Base-by-base conservation (phyloP, 2,329 filamentous ascomycete genomes). In the Fusarium oxysporum region DNA sequence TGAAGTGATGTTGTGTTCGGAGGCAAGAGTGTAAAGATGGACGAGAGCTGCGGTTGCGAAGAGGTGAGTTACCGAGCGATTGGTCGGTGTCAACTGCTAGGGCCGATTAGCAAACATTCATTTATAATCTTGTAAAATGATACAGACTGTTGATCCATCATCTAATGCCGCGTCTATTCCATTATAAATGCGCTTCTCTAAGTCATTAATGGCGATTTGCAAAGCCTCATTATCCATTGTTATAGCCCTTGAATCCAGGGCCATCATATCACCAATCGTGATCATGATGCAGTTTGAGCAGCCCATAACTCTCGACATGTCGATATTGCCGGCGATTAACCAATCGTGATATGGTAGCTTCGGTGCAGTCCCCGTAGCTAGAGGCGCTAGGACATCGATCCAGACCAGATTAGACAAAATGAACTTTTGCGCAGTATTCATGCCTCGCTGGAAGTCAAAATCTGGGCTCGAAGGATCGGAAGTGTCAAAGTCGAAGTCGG, bases 251-350 rank as follows among this genome's bases (percentile, higher is more conserved):
- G 37, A 21, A 12, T 33, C 37, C 11, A 72, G n/a, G 21, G 28
- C 5, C 10, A 47, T 65, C 19, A 70, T 38, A 23, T 77, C 76
- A 3, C 71, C 76, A 4, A 78, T 73, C 2, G 58, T 60, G 2
- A 59, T 37, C 68, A 78, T 75, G 19, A 67, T 69, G 6, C 55
- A 70, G 11, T 70, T 77, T 6, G 67, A 51, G 17, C 74, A 78
- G 1, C 76, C 76, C 71, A 77, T 78, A 1, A 78, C 57, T 1
- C 65, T 43, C 3, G 64, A 62, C 59, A 77, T 71, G 6, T 76
- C 68, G 11, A 77, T 70, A 1, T 55, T 62, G 1, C 53, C 61
- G 8, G 30, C 23, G 1, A 32, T 35, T 0, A 77, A 44, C 71
- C 71, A 76, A 16, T 68, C 54, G 14, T 57, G 57, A 28, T 71